Base-by-base conservation (phyloP, 192 early-diverging fungal genomes). In the Podila clonocystis region DNA sequence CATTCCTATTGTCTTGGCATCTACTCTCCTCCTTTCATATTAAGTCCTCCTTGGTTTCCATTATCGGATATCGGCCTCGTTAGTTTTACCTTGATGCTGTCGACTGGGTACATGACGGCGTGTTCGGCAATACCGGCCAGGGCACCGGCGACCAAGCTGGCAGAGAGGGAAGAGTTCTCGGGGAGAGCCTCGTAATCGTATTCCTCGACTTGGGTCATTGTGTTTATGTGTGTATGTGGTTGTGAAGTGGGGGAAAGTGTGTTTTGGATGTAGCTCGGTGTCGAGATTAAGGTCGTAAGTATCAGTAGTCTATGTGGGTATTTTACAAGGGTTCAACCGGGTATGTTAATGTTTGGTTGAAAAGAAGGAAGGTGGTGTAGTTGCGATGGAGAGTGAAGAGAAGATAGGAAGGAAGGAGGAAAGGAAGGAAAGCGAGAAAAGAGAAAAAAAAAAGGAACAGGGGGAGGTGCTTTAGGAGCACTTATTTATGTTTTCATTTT, bases 101-200 rank as follows among this genome's bases (percentile, higher is more conserved):
- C 97, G 20, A 98, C 87, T 6, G 96, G 97, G 82, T 94, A 98
- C 93, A 97, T 98, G 58, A 97, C 91, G 29, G 93, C 90, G 78
- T 99, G 97, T 84, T 99, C 97, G 50, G 93, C 94, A 74, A 99
- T 95, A 66, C 97, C 97, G 31, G 97, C 97, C 6, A 96, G 82
- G 1, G 97, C 96, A 34, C 97, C 97, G 5, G 96, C 97, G 58
- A 94, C 76, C 75, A 96, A 85, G 82, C 97, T 94, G 62, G 93
- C 90, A 57, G 89, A 82, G 50, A 97, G 83, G 3, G 91, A 85
- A 5, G 95, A 89, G 26, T 92, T 94, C 30, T 86, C 86, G 28
- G 95, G 94, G 22, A 99, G 89, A 33, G 93, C 85, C 84, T 99
- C 97, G 84, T 99, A 99, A 74, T 97, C 97, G 68, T 89, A 87